Evolutionary conservation across 768 basidiomycete genomes (phyloP), one percentile per base, ranked within the genome.

Genomic region (Russula olivacea): DNA sequence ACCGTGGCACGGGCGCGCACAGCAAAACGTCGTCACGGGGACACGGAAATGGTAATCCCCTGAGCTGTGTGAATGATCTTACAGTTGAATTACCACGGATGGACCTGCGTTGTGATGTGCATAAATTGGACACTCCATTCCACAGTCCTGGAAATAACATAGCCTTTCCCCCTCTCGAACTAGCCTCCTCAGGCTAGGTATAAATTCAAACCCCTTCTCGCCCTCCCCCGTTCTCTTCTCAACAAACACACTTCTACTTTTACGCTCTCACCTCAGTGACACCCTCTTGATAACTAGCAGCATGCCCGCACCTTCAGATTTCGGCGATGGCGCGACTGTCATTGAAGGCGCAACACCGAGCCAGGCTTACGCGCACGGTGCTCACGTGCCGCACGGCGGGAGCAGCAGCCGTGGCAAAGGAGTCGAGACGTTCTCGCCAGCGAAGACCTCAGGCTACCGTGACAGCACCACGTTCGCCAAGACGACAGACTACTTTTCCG

Each of bases 401-500:
- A 63, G 23, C 30, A 59, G 23, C 30, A 36, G 23, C 38, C 53
- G 40, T 12, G 58, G 23, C 10, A 63, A 63, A 45, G 62, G 34
- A 5, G 52, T n/a, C 28, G 58, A 59, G 45, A 17, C 15, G 0
- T 5, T 25, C 32, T 17, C 52, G 4, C 0, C 8, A 9, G 12
- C 4, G 6, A 55, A 50, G 23, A 1, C 38, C 38, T 40, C 14
- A 2, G 38, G 38, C 38, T 17, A 17, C 15, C 38, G 38, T 40
- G 38, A 40, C 5, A 0, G 15, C 6, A 51, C 11, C 32, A 58
- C 51, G 2, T 57, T 67, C 38, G 40, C 68, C 30, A 58, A 50
- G 36, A 60, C 34, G n/a, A 3, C 38, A 1, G 65, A 72, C 50
- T 70, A 69, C 55, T 67, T 71, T 55, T 67, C 83, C 7, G 79